Percentiles rank a stretch among this genome's conserved stretches.
Evolutionary conservation across 768 basidiomycete genomes (phyloP).

Genomic region (Tricholoma saponaceum): DNA sequence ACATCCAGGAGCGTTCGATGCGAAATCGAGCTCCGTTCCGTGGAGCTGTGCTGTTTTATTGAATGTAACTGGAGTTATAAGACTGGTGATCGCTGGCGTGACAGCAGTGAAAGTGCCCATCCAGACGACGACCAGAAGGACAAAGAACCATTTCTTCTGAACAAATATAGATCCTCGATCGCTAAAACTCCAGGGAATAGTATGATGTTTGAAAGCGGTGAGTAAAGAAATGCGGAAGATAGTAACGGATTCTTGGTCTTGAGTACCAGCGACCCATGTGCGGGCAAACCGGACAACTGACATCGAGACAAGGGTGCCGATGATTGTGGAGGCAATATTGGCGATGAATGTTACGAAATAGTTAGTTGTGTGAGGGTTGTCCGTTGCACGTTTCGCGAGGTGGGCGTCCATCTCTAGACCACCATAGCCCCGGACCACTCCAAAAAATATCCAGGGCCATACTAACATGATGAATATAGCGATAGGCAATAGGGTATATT

Average conservation of each 20-base stretch:
- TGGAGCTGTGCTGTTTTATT: constrained; percentile 2
- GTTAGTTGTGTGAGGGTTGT: not conserved
- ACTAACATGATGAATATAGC: too few relatives aligned
- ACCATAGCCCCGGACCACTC: too few relatives aligned
- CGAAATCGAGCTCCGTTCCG: constrained; percentile 17
- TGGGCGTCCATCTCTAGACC: too few relatives aligned
- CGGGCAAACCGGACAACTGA: not conserved
- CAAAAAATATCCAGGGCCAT: too few relatives aligned
- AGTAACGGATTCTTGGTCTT: not conserved
- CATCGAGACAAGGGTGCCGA: not conserved
- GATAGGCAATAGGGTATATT: too few relatives aligned
- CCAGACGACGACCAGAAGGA: not conserved
- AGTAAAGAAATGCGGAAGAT: not conserved
- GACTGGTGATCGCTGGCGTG: not conserved
- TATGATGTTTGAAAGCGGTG: not conserved
- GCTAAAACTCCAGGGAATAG: not conserved
- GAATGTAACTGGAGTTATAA: constrained; percentile 6
- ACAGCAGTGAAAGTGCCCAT: not conserved
- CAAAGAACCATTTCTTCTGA: not conserved
- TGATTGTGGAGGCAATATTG: not conserved
- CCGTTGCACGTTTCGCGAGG: too few relatives aligned
- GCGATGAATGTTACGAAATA: not conserved
- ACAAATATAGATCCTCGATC: not conserved
- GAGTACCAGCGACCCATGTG: not conserved
- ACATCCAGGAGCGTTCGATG: constrained; percentile 13